Evolutionary conservation across 805 yeast genomes (phyloP).

Genomic region (Metschnikowia similis): DNA sequence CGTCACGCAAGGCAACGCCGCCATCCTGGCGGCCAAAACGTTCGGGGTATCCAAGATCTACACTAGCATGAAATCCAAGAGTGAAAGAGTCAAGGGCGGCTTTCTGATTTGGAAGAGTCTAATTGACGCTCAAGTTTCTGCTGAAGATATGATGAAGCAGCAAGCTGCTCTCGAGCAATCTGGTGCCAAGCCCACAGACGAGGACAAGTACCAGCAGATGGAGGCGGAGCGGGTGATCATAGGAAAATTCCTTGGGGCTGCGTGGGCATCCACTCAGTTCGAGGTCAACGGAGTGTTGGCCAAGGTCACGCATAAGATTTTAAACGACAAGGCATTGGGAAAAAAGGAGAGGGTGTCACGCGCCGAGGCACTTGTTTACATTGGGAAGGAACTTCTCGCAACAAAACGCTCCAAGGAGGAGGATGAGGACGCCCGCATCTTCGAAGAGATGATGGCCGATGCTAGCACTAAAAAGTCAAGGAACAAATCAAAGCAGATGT

Average conservation of each 20-base stretch:
- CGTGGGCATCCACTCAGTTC: slow-evolving; percentile 90
- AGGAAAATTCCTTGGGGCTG: slow-evolving; percentile 88
- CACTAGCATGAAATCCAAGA: slow-evolving; percentile 78
- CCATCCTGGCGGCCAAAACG: slow-evolving; percentile 69
- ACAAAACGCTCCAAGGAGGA: slow-evolving; percentile 80
- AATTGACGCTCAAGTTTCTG: slow-evolving; percentile 75
- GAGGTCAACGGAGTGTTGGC: slow-evolving; percentile 88
- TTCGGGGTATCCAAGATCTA: slow-evolving; percentile 84
- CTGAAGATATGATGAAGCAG: slow-evolving; percentile 65
- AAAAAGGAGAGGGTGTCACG: slow-evolving; percentile 61
- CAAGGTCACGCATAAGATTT: slow-evolving; percentile 49
- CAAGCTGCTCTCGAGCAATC: slow-evolving; percentile 47
- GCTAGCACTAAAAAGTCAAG: slow-evolving; percentile 56
- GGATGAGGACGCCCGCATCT: slow-evolving; percentile 85
- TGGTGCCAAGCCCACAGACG: slow-evolving; percentile 31
- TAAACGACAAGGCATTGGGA: slow-evolving; percentile 56
- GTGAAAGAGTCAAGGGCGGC: slow-evolving; percentile 77
- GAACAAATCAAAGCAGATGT: slow-evolving; percentile 12
- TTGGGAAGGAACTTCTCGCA: slow-evolving; percentile 65
- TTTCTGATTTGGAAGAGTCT: slow-evolving; percentile 80
- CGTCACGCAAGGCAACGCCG: slow-evolving; percentile 67
- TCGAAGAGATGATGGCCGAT: slow-evolving; percentile 89
- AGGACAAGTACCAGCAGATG: slow-evolving; percentile 38
- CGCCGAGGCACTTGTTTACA: slow-evolving; percentile 71
- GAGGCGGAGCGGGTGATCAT: slow-evolving; percentile 78